These are phyloP conservation scores for Aspergillus mulundensis DNA, from an alignment of 495 filamentous ascomycete species.

Conservation along the genomic window DNA sequence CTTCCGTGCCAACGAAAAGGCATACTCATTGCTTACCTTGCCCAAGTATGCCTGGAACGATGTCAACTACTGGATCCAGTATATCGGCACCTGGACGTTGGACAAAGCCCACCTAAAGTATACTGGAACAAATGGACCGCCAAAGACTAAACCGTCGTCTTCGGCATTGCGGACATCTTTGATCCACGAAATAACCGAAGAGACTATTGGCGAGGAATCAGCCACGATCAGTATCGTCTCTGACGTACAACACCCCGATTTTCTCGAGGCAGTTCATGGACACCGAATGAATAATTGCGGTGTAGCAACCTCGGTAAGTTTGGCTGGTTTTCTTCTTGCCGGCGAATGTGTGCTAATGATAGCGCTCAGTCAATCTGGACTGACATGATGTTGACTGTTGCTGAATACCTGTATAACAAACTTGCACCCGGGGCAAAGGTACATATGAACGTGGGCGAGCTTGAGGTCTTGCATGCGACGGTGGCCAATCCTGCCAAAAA, in stretches of 20 bases:
- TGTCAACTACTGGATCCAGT: slow-evolving; percentile 44
- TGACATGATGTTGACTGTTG: slow-evolving; percentile 30
- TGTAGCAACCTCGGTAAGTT: slow-evolving; percentile 4
- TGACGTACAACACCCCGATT: slow-evolving; percentile 2
- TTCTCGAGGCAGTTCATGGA: slow-evolving; percentile 5
- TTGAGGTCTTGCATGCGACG: slow-evolving; percentile 37
- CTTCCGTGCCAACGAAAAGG: slow-evolving; percentile 53
- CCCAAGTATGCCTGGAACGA: slow-evolving; percentile 55
- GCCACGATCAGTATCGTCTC: slow-evolving; percentile 1
- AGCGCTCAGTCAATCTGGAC: slow-evolving; percentile 10
- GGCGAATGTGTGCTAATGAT: neutral
- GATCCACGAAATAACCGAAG: slow-evolving; percentile 26
- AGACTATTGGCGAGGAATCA: neutral
- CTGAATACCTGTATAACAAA: slow-evolving; percentile 20
- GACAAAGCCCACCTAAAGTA: slow-evolving; percentile 22
- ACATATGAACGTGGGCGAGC: slow-evolving; percentile 25
- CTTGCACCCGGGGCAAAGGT: slow-evolving; percentile 14
- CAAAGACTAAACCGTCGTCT: slow-evolving; percentile 3
- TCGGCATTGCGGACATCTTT: slow-evolving; percentile 9
- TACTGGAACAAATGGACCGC: neutral
- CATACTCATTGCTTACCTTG: slow-evolving; percentile 51
- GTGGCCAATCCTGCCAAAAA: slow-evolving; percentile 13
- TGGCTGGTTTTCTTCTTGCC: neutral
- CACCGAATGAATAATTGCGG: slow-evolving; percentile 7
- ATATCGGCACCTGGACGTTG: slow-evolving; percentile 31